Evolutionary conservation across 2,329 filamentous ascomycete genomes (phyloP), one percentile per base, ranked within the genome.

Genomic region (Calcarisporium arbuscula): DNA sequence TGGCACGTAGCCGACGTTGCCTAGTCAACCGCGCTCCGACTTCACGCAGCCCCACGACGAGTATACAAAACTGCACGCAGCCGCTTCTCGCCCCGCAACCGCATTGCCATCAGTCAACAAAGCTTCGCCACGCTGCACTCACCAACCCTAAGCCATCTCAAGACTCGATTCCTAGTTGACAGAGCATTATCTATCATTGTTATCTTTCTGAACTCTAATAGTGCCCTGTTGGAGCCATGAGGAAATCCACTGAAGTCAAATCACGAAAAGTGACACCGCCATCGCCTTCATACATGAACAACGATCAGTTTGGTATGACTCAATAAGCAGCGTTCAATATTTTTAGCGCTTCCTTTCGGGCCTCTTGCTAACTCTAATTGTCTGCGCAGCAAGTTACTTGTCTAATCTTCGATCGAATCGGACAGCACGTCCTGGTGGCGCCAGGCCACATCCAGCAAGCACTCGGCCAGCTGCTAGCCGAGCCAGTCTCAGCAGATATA

Each of bases 341-440:
- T 14, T 10, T 9, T 9, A 11, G n/a, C n/a, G n/a, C n/a, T n/a
- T n/a, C n/a, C n/a, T n/a, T n/a, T 30, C 19, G 16, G 17, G 28
- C 27, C 32, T 23, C 32, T 47, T 21, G 36, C 49, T 51, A 46
- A 54, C 40, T 20, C 26, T 20, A 21, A 25, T 38, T 31, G 36
- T 18, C 26, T 34, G 25, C 44, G 41, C 60, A 87, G 83, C 79
- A 45, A 68, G 69, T 40, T 89, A 87, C 56, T 72, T 88, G 22
- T 69, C 80, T 47, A 76, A 80, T 46, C 72, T 90, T 22, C 80
- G 85, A 46, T 76, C 72, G 46, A 83, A 74, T 57, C 77, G 80
- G 33, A 67, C 77, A 36, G 67, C 72, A 22, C 73, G 84, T 36
- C 84, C 84, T 8, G 81, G 77, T 37, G 83, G 84, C 42, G 81